Percentiles rank a stretch among this genome's conserved stretches.
Evolutionary conservation across 305 asterid genomes (phyloP).

Genomic region (Fraxinus xanthoxyloides): DNA sequence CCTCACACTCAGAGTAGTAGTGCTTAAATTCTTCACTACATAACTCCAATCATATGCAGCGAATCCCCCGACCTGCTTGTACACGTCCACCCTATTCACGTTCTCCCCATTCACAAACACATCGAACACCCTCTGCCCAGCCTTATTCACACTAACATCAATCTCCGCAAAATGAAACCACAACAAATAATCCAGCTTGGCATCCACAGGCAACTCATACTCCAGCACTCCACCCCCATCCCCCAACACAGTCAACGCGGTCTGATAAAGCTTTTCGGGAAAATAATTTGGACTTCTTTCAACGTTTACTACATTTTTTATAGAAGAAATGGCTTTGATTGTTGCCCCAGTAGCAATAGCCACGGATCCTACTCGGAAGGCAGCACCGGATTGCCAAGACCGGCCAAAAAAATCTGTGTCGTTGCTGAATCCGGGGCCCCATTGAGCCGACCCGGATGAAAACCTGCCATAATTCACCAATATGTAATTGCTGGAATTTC

Average conservation of each 20-base stretch:
- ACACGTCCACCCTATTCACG: constrained; percentile 74
- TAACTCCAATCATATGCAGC: constrained; percentile 77
- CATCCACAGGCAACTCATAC: constrained; percentile 69
- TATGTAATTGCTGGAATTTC: constrained; percentile 45
- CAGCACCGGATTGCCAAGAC: constrained; percentile 75
- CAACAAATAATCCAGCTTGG: constrained; percentile 77
- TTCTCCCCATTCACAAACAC: constrained; percentile 66
- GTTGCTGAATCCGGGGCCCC: constrained; percentile 92
- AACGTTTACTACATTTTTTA: constrained; percentile 44
- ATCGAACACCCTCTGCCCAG: constrained; percentile 85
- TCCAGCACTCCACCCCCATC: constrained; percentile 55
- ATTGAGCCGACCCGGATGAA: constrained; percentile 75
- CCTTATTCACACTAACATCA: constrained; percentile 61
- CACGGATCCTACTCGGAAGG: constrained; percentile 27
- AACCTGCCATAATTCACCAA: constrained; percentile 90
- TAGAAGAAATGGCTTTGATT: constrained; percentile 54
- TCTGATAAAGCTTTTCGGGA: constrained; percentile 71
- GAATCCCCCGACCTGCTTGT: constrained; percentile 69
- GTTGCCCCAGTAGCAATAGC: constrained; percentile 29
- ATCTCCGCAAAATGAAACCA: constrained; percentile 95
- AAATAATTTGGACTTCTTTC: constrained; percentile 71
- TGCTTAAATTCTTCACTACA: constrained; percentile 80
- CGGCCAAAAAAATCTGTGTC: constrained; percentile 80
- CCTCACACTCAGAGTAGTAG: constrained; percentile 59
- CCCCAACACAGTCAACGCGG: constrained; percentile 53